phyloP scores from a whole-genome alignment of 306 rosid species.

The Lotus japonicus region DNA sequence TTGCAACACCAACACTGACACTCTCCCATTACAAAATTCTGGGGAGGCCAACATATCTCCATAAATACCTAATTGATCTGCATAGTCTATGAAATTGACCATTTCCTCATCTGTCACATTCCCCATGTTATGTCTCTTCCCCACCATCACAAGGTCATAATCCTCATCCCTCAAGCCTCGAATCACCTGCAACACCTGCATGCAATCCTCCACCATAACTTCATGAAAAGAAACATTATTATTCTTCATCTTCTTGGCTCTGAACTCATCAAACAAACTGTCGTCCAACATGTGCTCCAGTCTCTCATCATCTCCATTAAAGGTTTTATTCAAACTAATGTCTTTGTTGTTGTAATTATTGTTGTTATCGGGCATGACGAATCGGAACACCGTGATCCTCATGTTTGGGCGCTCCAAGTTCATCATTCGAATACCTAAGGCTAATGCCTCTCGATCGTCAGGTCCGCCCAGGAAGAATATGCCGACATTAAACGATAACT shows the following conservation, averaged over 20 bases:
- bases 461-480: conserved; percentile 45
- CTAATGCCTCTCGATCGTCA: conserved; percentile 49
- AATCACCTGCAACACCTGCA: conserved; percentile 13
- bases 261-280: conserved; percentile 38
- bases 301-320: not conserved
- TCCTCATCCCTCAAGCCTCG: not conserved
- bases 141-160: conserved; percentile 45
- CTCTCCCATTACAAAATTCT: conserved; percentile 35
- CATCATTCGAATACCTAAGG: conserved; percentile 36
- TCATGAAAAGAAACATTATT: conserved; percentile 10
- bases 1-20: conserved; percentile 39
- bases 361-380: not conserved
- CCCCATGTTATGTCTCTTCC: conserved; percentile 19
- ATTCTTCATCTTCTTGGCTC: conserved; percentile 1
- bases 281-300: conserved; percentile 30
- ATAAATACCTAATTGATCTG: conserved; percentile 34
- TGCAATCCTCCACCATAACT: conserved; percentile 33
- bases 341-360: no score
- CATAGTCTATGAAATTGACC: conserved; percentile 37
- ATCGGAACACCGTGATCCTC: conserved; percentile 9
- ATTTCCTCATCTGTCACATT: conserved; percentile 26
- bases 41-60: conserved; percentile 48
- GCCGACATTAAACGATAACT: conserved; percentile 2
- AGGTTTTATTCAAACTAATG: not conserved
- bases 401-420: not conserved